Conservation (phyloP, 441 rosid genomes). For the Geranium incanum region DNA sequence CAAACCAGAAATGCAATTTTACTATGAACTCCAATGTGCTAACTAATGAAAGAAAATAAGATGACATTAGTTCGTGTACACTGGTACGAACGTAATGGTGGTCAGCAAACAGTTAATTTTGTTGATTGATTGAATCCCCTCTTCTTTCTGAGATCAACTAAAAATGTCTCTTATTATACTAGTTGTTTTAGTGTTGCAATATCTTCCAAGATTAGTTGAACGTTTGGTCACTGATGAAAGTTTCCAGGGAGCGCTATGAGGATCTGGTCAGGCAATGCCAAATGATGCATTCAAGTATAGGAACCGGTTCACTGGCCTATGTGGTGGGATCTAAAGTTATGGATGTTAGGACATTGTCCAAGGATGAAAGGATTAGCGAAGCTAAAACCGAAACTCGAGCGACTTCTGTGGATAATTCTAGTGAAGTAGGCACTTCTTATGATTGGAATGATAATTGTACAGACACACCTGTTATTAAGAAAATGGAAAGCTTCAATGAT, state of each 20-base stretch:
- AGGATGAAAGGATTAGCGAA: slow-evolving; percentile 45
- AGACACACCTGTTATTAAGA: slow-evolving; percentile 40
- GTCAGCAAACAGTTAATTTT: not conserved
- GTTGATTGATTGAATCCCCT: not conserved
- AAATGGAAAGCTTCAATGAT: slow-evolving; percentile 55
- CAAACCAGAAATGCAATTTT: not conserved
- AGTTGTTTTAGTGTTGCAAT: slow-evolving; percentile 5
- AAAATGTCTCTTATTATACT: not conserved
- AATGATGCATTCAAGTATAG: slow-evolving; percentile 82
- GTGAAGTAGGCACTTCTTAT: slow-evolving; percentile 39
- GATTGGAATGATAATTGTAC: slow-evolving; percentile 51
- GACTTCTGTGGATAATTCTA: slow-evolving; percentile 34
- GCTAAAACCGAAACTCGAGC: slow-evolving; percentile 35
- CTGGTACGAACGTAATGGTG: not conserved
- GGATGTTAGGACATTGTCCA: slow-evolving; percentile 85
- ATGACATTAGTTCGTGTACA: not conserved
- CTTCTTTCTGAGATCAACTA: not conserved
- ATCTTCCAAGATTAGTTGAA: not conserved
- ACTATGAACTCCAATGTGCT: not conserved
- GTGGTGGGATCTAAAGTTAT: slow-evolving; percentile 89
- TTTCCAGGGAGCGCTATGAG: slow-evolving; percentile 63
- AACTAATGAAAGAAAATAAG: not conserved
- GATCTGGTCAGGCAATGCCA: slow-evolving; percentile 75
- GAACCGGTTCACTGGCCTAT: slow-evolving; percentile 90
- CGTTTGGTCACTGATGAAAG: slow-evolving; percentile 8